Conservation (phyloP, 495 filamentous ascomycete genomes). For the Aspergillus cavernicola region DNA sequence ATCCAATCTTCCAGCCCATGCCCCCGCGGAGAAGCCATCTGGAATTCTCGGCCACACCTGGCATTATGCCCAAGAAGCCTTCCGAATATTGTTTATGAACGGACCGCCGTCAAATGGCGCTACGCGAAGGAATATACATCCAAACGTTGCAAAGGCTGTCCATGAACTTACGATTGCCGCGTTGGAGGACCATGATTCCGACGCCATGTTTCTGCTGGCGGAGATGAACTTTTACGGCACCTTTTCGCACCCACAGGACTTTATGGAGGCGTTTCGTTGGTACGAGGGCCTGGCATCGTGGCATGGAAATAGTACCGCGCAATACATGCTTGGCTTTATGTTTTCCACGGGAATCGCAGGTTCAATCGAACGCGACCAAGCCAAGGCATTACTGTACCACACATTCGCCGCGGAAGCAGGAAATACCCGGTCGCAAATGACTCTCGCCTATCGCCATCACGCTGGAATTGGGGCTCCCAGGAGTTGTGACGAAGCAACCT, state of each 20-base stretch:
- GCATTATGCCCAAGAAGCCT: slow-evolving; percentile 46
- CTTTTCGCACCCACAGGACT: slow-evolving; percentile 81
- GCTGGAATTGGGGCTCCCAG: slow-evolving; percentile 79
- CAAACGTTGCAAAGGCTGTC: slow-evolving; percentile 52
- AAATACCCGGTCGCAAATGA: slow-evolving; percentile 88
- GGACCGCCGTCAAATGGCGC: slow-evolving; percentile 29
- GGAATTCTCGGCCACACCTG: slow-evolving; percentile 44
- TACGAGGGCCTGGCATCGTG: slow-evolving; percentile 74
- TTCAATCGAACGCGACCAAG: slow-evolving; percentile 82
- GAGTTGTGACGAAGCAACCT: slow-evolving; percentile 78
- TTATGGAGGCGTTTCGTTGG: slow-evolving; percentile 73
- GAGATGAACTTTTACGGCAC: slow-evolving; percentile 98
- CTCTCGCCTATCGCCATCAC: slow-evolving; percentile 81
- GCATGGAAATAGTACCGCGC: slow-evolving; percentile 84
- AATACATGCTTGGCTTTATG: slow-evolving; percentile 94
- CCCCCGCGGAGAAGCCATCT: slow-evolving; percentile 33
- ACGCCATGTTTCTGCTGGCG: slow-evolving; percentile 86
- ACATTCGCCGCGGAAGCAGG: slow-evolving; percentile 87
- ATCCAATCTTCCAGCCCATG: slow-evolving; percentile 24
- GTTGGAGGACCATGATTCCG: slow-evolving; percentile 63
- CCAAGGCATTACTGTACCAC: slow-evolving; percentile 88
- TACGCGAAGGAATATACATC: slow-evolving; percentile 25
- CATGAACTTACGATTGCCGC: slow-evolving; percentile 72
- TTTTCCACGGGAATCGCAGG: slow-evolving; percentile 89
- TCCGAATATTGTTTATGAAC: slow-evolving; percentile 51